Base-by-base conservation (phyloP, 2,329 filamentous ascomycete species). In the Geosmithia morbida region DNA sequence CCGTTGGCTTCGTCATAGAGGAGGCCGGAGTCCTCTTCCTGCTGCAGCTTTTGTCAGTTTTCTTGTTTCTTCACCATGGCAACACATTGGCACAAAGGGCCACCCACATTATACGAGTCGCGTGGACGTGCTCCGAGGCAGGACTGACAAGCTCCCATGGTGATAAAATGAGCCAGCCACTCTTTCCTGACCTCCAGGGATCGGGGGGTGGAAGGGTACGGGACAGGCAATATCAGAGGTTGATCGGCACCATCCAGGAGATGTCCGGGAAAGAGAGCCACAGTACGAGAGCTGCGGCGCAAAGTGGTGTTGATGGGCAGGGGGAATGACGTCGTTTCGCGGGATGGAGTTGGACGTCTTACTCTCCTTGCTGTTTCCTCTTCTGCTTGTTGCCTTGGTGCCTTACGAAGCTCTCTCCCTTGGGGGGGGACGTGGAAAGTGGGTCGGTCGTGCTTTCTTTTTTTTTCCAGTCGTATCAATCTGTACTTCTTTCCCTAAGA, bases 111-210 rank as follows among this genome's bases (percentile, higher is more conserved):
- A 49, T 71, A 71, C 30, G 64, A 61, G 52, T 77, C 72, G 53
- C 65, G 66, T 46, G 67, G 65, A 48, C 69, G 67, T 52, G 65
- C 61, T 51, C 77, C 75, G 43, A 82, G 63, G 57, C 78, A 82
- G 48, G 77, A 81, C 51, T 72, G 67, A 61, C 77, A 81, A 60
- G 69, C 68, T 50, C 78, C 78, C 78, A 81, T 81, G 51, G 46
- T 61, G 48, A 43, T n/a, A n/a, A n/a, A n/a, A n/a, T 44, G 30
- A 46, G 33, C 33, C 13, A 37, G 33, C 13, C 33, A 37, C 33
- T 11, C 33, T 37, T 11, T 37, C 33, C 33, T 37, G 11, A 13
- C 11, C 11, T 37, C 33, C 14, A 16, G 33, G 33, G 10, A 3
- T 11, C 13, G 11, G 33, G 11, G 10, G 33, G 33, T 6, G 3